phyloP scores from a whole-genome alignment of 805 yeast genomes.

The Candida ponderosae region DNA sequence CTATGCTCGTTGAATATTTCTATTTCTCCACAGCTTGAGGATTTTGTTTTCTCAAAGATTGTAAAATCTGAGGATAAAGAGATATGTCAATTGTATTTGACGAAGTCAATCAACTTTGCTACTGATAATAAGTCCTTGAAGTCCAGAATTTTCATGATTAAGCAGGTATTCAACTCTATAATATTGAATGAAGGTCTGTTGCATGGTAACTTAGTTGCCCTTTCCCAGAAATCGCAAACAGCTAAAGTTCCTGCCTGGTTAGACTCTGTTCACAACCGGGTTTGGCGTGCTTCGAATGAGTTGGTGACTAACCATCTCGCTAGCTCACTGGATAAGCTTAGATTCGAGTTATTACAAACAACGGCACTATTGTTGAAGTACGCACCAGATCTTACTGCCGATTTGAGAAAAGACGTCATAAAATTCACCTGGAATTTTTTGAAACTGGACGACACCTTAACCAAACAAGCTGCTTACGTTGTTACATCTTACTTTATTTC shows the following conservation, averaged over 20 bases:
- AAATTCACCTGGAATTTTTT: slow-evolving; percentile 93
- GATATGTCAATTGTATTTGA: slow-evolving; percentile 42
- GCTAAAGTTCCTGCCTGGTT: slow-evolving; percentile 51
- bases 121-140: slow-evolving; percentile 37
- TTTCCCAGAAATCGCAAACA: slow-evolving; percentile 28
- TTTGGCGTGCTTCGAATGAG: slow-evolving; percentile 68
- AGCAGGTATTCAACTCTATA: slow-evolving; percentile 56
- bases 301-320: slow-evolving; percentile 44
- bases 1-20: slow-evolving; percentile 38
- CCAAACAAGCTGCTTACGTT: slow-evolving; percentile 90
- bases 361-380: slow-evolving; percentile 70
- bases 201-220: slow-evolving; percentile 37
- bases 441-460: slow-evolving; percentile 77
- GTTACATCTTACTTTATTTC: slow-evolving; percentile 81
- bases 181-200: slow-evolving; percentile 53
- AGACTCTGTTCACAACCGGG: slow-evolving; percentile 44
- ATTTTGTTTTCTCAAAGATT: slow-evolving; percentile 48
- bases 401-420: slow-evolving; percentile 73
- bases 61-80: slow-evolving; percentile 41
- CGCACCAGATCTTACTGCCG: slow-evolving; percentile 51
- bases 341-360: slow-evolving; percentile 73
- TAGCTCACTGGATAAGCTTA: slow-evolving; percentile 64
- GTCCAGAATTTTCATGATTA: slow-evolving; percentile 55
- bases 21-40: slow-evolving; percentile 40
- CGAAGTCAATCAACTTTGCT: slow-evolving; percentile 41